These are phyloP conservation scores for Oryza glaberrima DNA, from an alignment of 176 grass and related monocot species.

Conservation along the genomic window DNA sequence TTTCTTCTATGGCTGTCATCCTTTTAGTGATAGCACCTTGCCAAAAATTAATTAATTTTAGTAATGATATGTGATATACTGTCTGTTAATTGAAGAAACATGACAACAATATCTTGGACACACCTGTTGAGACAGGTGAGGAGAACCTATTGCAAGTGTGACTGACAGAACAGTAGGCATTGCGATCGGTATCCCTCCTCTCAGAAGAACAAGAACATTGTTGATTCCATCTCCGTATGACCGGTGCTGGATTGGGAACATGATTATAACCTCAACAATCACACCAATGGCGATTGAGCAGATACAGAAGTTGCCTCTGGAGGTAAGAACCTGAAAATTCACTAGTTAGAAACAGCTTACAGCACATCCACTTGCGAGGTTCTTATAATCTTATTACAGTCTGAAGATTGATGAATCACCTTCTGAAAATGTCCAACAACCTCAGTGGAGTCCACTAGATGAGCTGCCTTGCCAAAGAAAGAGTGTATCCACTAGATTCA, in stretches of 20 bases:
- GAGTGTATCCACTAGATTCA: constrained; percentile 25
- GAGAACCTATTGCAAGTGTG: constrained; percentile 87
- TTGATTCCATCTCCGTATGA: constrained; percentile 11
- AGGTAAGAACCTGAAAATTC: constrained; percentile 70
- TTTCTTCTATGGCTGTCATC: constrained; percentile 91
- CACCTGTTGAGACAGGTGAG: constrained; percentile 82
- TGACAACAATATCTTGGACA: background rate
- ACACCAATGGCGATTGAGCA: constrained; percentile 58
- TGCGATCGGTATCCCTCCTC: constrained; percentile 78
- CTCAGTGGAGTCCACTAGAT: constrained; percentile 80
- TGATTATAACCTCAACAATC: too few species aligned
- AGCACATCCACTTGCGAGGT: background rate
- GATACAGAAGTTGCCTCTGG: constrained; percentile 92
- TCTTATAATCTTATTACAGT: background rate
- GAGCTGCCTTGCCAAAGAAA: constrained; percentile 76
- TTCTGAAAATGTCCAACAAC: constrained; percentile 83
- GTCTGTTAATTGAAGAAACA: constrained; percentile 11
- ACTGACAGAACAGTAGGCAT: constrained; percentile 92
- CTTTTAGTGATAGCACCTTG: constrained; percentile 88
- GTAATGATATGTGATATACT: background rate
- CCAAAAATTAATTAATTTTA: background rate
- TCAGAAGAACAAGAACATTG: constrained; percentile 88
- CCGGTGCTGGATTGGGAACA: too few species aligned
- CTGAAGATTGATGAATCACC: constrained; percentile 43
- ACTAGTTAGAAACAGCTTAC: background rate